Conservation (phyloP, 2,329 filamentous ascomycete species). For the Mollisiaceae sp. region DNA sequence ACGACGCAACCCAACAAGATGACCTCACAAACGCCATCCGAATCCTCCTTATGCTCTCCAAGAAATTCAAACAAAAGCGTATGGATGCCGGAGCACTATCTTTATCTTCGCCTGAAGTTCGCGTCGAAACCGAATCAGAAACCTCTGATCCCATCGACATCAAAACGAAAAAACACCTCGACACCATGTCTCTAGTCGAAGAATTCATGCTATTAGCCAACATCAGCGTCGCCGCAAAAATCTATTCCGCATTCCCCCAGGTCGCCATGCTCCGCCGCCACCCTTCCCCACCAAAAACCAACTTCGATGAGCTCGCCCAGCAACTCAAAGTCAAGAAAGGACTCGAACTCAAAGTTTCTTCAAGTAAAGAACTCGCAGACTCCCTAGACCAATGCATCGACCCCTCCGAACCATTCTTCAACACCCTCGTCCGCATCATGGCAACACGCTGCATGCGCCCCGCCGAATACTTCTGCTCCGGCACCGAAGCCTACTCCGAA, state of each 20-base stretch:
- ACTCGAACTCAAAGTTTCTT: constrained; percentile 80
- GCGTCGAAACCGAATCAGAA: constrained; percentile 93
- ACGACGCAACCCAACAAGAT: constrained; percentile 85
- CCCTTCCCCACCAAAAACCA: constrained; percentile 88
- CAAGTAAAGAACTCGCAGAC: constrained; percentile 90
- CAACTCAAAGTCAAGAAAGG: constrained; percentile 88
- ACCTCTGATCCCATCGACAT: constrained; percentile 96
- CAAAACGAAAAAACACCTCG: constrained; percentile 90
- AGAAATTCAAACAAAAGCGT: constrained; percentile 91
- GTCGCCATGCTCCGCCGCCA: constrained; percentile 93
- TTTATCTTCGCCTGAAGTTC: constrained; percentile 96
- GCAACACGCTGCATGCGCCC: constrained; percentile 99
- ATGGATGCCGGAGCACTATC: constrained; percentile 96
- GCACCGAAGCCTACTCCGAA: constrained; percentile 89
- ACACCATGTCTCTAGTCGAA: constrained; percentile 96
- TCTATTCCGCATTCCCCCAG: constrained; percentile 91
- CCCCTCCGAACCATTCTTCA: constrained; percentile 88
- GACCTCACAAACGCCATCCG: constrained; percentile 91
- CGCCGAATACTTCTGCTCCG: constrained; percentile 96
- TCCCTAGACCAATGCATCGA: constrained; percentile 88
- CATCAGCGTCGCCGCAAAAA: constrained; percentile 87
- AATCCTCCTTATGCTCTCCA: constrained; percentile 83
- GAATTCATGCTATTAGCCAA: constrained; percentile 99
- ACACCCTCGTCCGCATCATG: constrained; percentile 96
- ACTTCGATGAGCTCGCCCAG: constrained; percentile 92